Evolutionary conservation across 2,329 filamentous ascomycete genomes (phyloP).

Genomic region (Zalaria sp.): DNA sequence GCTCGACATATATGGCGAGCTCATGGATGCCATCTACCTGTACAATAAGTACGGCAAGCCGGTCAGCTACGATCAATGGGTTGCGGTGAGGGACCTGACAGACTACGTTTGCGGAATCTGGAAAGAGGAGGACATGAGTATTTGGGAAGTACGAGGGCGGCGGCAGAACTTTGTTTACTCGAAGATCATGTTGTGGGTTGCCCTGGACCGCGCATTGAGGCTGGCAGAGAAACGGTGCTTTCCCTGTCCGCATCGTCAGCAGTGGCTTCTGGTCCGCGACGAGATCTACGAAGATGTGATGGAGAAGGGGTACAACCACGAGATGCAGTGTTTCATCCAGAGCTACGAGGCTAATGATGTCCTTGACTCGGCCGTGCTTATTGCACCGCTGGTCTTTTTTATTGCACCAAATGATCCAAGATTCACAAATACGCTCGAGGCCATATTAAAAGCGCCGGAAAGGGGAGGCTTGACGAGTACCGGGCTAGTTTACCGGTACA

Average conservation of each 20-base stretch:
- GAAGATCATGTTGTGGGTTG: conserved; percentile 76
- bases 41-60: conserved; percentile 39
- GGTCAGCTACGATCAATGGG: conserved; percentile 61
- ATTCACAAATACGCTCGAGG: conserved; percentile 58
- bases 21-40: conserved; percentile 53
- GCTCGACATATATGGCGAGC: conserved; percentile 58
- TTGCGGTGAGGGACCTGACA: conserved; percentile 50
- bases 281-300: conserved; percentile 61
- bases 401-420: conserved; percentile 64
- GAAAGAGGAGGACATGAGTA: conserved; percentile 59
- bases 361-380: conserved; percentile 61
- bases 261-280: conserved; percentile 55
- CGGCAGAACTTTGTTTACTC: conserved; percentile 69
- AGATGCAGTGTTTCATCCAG: conserved; percentile 58
- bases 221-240: conserved; percentile 47
- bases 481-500: conserved; percentile 62
- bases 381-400: conserved; percentile 69
- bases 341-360: conserved; percentile 59
- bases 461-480: conserved; percentile 58
- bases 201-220: conserved; percentile 41
- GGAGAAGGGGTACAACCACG: conserved; percentile 61
- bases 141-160: conserved; percentile 66
- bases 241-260: conserved; percentile 42
- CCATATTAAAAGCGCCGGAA: conserved; percentile 57
- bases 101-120: conserved; percentile 59